Evolutionary conservation across 2,329 filamentous ascomycete species (phyloP).

Genomic region (Cordyceps militaris): DNA sequence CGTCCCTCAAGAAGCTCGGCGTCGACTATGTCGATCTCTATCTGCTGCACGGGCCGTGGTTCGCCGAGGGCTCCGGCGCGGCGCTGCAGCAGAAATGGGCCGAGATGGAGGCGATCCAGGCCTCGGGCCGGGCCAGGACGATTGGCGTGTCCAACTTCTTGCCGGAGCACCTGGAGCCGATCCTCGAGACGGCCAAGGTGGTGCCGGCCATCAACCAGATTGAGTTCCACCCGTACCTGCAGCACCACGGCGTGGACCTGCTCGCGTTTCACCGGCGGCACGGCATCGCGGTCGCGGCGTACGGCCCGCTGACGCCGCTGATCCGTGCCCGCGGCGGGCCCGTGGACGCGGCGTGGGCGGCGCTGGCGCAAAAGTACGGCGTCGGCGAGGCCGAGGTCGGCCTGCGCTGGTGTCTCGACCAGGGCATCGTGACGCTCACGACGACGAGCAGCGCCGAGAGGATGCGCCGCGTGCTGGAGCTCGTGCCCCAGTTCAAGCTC

Average conservation of each 20-base stretch:
- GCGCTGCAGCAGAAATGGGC: slow-evolving; percentile 54
- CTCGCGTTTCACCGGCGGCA: slow-evolving; percentile 50
- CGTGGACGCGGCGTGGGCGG: slow-evolving; percentile 42
- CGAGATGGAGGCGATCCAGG: slow-evolving; percentile 58
- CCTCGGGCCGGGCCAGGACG: slow-evolving; percentile 55
- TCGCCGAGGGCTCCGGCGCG: slow-evolving; percentile 36
- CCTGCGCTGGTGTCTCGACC: slow-evolving; percentile 54
- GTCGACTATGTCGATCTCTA: slow-evolving; percentile 69
- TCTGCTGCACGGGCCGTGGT: slow-evolving; percentile 53
- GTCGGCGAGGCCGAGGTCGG: slow-evolving; percentile 50
- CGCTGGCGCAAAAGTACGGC: slow-evolving; percentile 50
- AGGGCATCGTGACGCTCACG: slow-evolving; percentile 51
- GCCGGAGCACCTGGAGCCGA: slow-evolving; percentile 45
- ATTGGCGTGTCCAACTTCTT: slow-evolving; percentile 77
- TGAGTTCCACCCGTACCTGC: slow-evolving; percentile 71
- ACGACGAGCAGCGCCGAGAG: slow-evolving; percentile 53
- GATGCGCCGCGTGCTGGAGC: slow-evolving; percentile 47
- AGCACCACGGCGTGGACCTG: slow-evolving; percentile 55
- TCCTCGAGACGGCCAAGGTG: slow-evolving; percentile 53
- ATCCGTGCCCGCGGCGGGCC: slow-evolving; percentile 44
- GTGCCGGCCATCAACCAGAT: slow-evolving; percentile 71
- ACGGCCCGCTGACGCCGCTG: slow-evolving; percentile 47
- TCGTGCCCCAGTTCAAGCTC: slow-evolving; percentile 49
- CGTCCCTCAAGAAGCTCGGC: slow-evolving; percentile 57
- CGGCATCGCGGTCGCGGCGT: slow-evolving; percentile 49